Base-by-base conservation (phyloP, 495 filamentous ascomycete genomes). In the Hyaloscypha finlandica region DNA sequence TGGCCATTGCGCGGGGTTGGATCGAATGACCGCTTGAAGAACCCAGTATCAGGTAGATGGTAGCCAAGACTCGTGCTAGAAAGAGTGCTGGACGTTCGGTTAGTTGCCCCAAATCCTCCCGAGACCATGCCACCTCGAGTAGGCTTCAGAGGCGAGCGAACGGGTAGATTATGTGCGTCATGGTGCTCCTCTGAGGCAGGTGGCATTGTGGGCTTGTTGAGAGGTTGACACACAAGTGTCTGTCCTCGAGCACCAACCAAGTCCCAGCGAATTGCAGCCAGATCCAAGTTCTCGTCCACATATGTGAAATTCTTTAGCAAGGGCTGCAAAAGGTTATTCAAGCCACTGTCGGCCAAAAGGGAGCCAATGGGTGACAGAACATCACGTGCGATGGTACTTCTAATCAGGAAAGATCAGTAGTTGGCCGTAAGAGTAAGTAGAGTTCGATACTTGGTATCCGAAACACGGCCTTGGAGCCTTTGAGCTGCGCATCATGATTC, bases 191-290 rank as follows among this genome's bases (percentile, higher is more conserved):
- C n/a, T 8, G 29, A 25, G 30, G 0, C 22, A 59, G 32, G 31
- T 33, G 31, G 32, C 30, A 37, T 37, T 33, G 56, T 32, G 6
- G 42, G 8, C 35, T 12, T 16, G 6, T 48, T 48, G 42, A 4
- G 42, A 29, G 30, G 25, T 56, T 1, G 53, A 56, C 8, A 9
- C 8, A 56, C 9, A 25, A 32, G 53, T 12, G 3, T 25, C 22
- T 14, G 3, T 19, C 9, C 42, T 4, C 6, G 1, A 14, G 8
- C 11, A 25, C 19, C n/a, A 29, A 30, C 53, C 22, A 56, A 30
- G 30, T 56, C 53, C 53, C 53, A 56, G 53, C 53, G 53, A n/a
- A 56, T 25, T n/a, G 53, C 5, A 56, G 53, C 53, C 30, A 56
- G 22, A 30, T 56, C 53, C 8, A 16, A 56, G 22, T 30, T 16